Conservation (phyloP, 768 basidiomycete genomes). For the Asterophora lycoperdoides region DNA sequence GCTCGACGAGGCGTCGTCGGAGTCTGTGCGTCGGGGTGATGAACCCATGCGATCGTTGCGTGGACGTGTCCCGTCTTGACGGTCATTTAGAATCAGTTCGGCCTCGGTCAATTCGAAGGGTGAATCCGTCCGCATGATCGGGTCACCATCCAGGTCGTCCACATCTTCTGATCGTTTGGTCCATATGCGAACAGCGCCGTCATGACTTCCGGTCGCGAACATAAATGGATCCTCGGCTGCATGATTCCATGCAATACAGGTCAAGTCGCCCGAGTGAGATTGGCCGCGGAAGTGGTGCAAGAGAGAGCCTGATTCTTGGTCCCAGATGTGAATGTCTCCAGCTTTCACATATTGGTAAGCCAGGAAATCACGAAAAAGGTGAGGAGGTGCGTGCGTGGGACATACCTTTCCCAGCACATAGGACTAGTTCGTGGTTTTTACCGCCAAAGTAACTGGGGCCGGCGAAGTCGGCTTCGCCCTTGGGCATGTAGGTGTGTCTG, state of each 20-base stretch:
- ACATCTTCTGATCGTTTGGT: conserved; percentile 37
- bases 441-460: conserved; percentile 84
- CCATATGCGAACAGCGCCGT: conserved; percentile 74
- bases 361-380: neutral
- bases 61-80: neutral
- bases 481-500: conserved; percentile 75
- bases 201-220: conserved; percentile 76
- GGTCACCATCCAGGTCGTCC: conserved; percentile 1
- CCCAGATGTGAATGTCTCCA: conserved; percentile 85
- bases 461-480: conserved; percentile 64
- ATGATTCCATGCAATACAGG: conserved; percentile 79
- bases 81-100: conserved; percentile 3
- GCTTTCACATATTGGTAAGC: conserved; percentile 33
- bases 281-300: conserved; percentile 68
- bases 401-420: conserved; percentile 72
- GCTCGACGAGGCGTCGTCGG: conserved; percentile 1
- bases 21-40: neutral
- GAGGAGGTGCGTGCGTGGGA: conserved; percentile 11
- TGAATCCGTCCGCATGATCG: conserved; percentile 17
- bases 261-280: conserved; percentile 62
- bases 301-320: conserved; percentile 70
- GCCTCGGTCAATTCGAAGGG: conserved; percentile 17
- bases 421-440: conserved; percentile 69
- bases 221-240: conserved; percentile 60
- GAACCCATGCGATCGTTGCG: neutral